phyloP scores from a whole-genome alignment of 352 stramenopile genomes.

The Elongisporangium prolatum region DNA sequence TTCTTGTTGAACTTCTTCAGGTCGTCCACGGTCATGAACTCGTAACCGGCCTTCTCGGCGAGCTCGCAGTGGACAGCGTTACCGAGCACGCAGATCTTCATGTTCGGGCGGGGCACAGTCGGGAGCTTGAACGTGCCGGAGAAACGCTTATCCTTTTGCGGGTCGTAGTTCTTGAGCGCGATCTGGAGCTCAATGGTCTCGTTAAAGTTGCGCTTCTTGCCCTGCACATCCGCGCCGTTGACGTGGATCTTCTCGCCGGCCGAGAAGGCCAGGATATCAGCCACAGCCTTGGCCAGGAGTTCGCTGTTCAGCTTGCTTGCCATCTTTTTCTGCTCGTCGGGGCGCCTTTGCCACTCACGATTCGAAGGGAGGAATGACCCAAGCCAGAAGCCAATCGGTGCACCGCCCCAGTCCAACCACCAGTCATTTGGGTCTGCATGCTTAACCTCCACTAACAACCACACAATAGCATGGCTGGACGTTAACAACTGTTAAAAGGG shows the following conservation, averaged over 20 bases:
- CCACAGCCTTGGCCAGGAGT: constrained; percentile 94
- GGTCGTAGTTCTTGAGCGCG: constrained; percentile 99
- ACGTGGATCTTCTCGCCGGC: constrained; percentile 90
- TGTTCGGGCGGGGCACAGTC: constrained; percentile 91
- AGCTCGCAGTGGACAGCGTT: constrained; percentile 99
- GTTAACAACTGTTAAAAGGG: not conserved
- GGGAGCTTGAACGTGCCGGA: constrained; percentile 98
- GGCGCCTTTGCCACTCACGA: constrained; percentile 63
- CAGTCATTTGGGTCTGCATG: not conserved
- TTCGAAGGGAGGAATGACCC: constrained; percentile 74
- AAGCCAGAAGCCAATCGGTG: not conserved
- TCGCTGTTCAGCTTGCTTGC: constrained; percentile 96
- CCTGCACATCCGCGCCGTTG: constrained; percentile 92
- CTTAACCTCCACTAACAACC: not conserved
- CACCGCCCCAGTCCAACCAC: not conserved
- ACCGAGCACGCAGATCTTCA: constrained; percentile 98
- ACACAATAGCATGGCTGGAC: not conserved
- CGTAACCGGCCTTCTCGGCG: constrained; percentile 96
- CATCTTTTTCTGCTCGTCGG: constrained; percentile 53
- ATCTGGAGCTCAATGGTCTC: constrained; percentile 99
- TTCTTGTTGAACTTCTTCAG: constrained; percentile 99
- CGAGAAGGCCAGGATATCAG: constrained; percentile 96
- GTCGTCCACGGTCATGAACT: constrained; percentile 99
- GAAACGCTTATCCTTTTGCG: constrained; percentile 99
- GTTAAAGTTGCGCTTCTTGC: constrained; percentile 99